Conservation (phyloP, 371 early-diverging fungal genomes). For the Mortierella sp. region DNA sequence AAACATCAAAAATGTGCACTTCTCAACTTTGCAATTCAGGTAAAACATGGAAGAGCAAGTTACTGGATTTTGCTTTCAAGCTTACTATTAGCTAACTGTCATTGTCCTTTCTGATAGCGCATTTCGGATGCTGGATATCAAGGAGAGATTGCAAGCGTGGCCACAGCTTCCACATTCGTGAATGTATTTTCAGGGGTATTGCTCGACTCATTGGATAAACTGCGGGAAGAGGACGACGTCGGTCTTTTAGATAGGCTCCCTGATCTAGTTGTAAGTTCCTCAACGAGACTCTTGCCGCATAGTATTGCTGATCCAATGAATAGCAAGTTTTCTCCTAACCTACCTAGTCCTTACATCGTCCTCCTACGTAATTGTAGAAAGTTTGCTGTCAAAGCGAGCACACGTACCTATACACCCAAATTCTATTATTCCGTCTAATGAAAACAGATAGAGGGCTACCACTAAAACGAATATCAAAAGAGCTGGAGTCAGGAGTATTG, state of each 20-base stretch:
- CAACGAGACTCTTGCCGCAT: background rate
- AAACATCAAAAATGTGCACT: constrained; percentile 69
- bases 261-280: constrained; percentile 59
- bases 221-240: constrained; percentile 67
- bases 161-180: constrained; percentile 72
- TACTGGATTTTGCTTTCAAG: background rate
- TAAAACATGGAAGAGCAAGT: constrained; percentile 23
- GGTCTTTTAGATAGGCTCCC: constrained; percentile 65
- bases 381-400: constrained; percentile 77
- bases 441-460: constrained; percentile 65
- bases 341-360: background rate
- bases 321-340: background rate
- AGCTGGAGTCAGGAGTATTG: constrained; percentile 67
- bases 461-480: constrained; percentile 68
- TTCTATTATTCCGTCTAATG: constrained; percentile 64
- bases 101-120: constrained; percentile 47
- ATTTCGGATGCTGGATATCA: constrained; percentile 77
- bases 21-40: constrained; percentile 72
- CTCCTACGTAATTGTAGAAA: constrained; percentile 54
- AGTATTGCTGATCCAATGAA: background rate
- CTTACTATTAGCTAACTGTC: background rate
- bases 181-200: constrained; percentile 74
- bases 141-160: constrained; percentile 70
- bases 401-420: constrained; percentile 75
- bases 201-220: constrained; percentile 64